Evolutionary conservation across 176 grass and related monocot species (phyloP).

Genomic region (Carex kokanica): DNA sequence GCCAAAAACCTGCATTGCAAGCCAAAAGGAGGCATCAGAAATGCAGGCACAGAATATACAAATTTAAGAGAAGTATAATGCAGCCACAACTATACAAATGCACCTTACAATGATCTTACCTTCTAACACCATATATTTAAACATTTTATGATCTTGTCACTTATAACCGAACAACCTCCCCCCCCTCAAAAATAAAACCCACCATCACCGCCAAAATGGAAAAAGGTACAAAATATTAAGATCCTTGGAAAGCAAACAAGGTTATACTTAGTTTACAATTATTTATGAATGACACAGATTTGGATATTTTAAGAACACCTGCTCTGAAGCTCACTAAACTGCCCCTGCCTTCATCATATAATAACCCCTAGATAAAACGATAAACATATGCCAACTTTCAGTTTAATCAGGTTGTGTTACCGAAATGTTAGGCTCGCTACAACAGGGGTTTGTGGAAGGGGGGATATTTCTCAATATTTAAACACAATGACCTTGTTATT

Average conservation of each 20-base stretch:
- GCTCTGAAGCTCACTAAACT: not conserved
- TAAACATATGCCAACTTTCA: not conserved
- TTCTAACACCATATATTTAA: not conserved
- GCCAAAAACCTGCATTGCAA: not conserved
- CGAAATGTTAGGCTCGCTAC: not conserved
- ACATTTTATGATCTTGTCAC: not conserved
- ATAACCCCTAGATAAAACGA: not conserved
- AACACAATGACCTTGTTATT: not conserved
- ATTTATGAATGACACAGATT: not conserved
- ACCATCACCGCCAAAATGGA: no score
- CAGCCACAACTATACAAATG: not conserved
- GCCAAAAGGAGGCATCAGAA: not conserved
- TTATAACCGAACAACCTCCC: not conserved
- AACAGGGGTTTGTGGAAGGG: not conserved
- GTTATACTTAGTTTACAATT: not conserved
- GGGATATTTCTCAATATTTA: not conserved
- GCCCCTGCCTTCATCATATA: not conserved
- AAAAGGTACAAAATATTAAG: not conserved
- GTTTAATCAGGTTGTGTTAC: not conserved
- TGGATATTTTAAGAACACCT: not conserved
- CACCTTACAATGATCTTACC: not conserved
- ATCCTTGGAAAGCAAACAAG: not conserved
- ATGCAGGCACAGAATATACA: not conserved
- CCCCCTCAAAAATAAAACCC: not conserved
- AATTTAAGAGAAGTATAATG: not conserved